Conservation (phyloP, 2,329 filamentous ascomycete species). For the Diaporthe nobilis region DNA sequence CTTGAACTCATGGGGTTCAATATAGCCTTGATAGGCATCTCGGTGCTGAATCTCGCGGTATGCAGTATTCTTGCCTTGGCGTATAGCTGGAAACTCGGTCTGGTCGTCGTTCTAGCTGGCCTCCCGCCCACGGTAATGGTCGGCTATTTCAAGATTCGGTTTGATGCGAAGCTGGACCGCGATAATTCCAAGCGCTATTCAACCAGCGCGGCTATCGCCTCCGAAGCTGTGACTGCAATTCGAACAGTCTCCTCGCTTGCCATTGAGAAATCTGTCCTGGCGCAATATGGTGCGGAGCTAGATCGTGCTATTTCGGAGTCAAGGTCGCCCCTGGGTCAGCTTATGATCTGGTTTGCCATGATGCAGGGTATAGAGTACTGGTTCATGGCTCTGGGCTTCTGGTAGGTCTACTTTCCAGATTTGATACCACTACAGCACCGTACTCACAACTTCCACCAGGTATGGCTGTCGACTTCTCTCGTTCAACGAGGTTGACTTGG, state of each 20-base stretch:
- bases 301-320: constrained; percentile 27
- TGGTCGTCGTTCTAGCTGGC: background rate
- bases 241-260: background rate
- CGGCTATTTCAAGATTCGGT: background rate
- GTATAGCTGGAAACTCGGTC: background rate
- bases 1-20: constrained; percentile 61
- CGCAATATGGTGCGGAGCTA: background rate
- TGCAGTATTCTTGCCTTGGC: constrained; percentile 58
- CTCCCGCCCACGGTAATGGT: background rate
- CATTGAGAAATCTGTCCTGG: background rate
- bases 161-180: background rate
- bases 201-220: background rate
- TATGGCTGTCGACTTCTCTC: background rate
- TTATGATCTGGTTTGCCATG: constrained; percentile 54
- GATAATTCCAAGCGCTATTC: constrained; percentile 11
- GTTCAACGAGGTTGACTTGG: background rate
- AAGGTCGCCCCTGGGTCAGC: constrained; percentile 54
- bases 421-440: too few species aligned
- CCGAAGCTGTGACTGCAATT: background rate
- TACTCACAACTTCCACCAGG: background rate
- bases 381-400: constrained; percentile 59
- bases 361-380: constrained; percentile 58
- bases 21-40: constrained; percentile 56
- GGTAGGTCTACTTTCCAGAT: constrained; percentile 43
- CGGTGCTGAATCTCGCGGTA: constrained; percentile 54